Evolutionary conservation across 768 basidiomycete genomes (phyloP).

Genomic region (Collybia nuda): DNA sequence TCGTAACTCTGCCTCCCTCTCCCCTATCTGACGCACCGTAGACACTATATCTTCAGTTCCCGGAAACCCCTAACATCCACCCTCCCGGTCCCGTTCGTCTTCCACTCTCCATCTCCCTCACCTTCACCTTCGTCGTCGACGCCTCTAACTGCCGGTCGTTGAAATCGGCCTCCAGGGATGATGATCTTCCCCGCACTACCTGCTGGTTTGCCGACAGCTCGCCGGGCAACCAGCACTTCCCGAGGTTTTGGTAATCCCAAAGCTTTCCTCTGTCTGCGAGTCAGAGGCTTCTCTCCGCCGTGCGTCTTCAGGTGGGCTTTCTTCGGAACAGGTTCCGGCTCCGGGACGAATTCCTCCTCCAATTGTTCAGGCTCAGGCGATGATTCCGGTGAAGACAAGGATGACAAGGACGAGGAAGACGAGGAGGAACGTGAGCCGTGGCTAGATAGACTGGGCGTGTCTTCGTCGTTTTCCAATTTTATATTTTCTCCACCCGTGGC

Average conservation of each 20-base stretch:
- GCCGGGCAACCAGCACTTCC: no score
- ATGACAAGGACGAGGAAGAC: conserved; percentile 18
- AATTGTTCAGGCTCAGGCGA: conserved; percentile 19
- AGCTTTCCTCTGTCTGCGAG: conserved; percentile 67
- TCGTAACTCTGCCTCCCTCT: neutral
- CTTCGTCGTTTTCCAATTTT: conserved; percentile 1
- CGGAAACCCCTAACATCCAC: conserved; percentile 77
- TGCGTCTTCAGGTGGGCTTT: neutral
- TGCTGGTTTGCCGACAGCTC: conserved; percentile 1
- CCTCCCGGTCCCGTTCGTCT: conserved; percentile 66
- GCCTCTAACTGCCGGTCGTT: conserved; percentile 19
- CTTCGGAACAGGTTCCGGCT: neutral
- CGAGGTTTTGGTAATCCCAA: conserved; percentile 64
- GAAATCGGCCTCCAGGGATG: conserved; percentile 63
- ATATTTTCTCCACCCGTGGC: no score
- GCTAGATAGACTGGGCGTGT: conserved; percentile 9
- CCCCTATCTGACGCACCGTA: neutral
- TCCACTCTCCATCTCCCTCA: conserved; percentile 48
- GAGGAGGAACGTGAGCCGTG: conserved; percentile 13
- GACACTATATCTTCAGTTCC: conserved; percentile 62
- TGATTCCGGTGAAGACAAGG: conserved; percentile 22
- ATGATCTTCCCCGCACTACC: conserved; percentile 61
- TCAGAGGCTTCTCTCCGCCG: conserved; percentile 42
- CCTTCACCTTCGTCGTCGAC: conserved; percentile 29
- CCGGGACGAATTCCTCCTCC: neutral